These are phyloP conservation scores for Coemansia sp. DNA, from an alignment of 192 early-diverging fungal species.

Conservation along the genomic window DNA sequence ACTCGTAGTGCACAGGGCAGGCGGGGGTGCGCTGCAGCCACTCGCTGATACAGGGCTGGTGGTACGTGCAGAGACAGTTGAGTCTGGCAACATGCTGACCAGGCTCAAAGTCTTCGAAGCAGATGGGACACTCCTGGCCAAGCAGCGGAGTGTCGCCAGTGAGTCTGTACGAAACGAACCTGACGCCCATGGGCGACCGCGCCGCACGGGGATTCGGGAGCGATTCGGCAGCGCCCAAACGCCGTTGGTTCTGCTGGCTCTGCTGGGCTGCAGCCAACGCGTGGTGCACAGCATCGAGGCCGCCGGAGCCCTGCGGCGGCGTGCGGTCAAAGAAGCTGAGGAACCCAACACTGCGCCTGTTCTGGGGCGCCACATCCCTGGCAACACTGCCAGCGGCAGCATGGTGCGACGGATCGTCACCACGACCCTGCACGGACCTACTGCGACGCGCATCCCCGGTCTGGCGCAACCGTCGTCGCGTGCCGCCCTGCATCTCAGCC, in stretches of 20 bases:
- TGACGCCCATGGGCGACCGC: constrained; percentile 39
- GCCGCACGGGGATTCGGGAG: background rate
- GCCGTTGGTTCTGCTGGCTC: too few relatives aligned
- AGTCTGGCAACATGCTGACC: constrained; percentile 79
- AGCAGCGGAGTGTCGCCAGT: constrained; percentile 61
- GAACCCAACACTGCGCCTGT: constrained; percentile 24
- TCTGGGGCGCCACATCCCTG: constrained; percentile 2
- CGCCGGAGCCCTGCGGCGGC: constrained; percentile 5
- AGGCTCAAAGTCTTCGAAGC: constrained; percentile 88
- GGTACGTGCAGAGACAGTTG: constrained; percentile 90
- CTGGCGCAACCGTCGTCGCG: background rate
- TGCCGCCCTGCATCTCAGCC: constrained; percentile 45
- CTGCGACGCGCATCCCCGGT: constrained; percentile 12
- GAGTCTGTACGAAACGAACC: constrained; percentile 60
- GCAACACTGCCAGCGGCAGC: too few relatives aligned
- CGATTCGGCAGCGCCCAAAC: background rate
- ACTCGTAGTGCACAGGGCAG: constrained; percentile 85
- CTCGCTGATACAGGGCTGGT: constrained; percentile 75
- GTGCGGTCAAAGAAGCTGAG: constrained; percentile 33
- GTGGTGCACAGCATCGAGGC: background rate
- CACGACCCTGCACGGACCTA: constrained; percentile 13
- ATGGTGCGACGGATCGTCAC: background rate
- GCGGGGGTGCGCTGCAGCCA: constrained; percentile 76
- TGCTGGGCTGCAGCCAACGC: background rate
- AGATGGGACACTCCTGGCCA: constrained; percentile 88